Base-by-base conservation (phyloP, 768 basidiomycete species). In the Pleurotus tuber-regium region DNA sequence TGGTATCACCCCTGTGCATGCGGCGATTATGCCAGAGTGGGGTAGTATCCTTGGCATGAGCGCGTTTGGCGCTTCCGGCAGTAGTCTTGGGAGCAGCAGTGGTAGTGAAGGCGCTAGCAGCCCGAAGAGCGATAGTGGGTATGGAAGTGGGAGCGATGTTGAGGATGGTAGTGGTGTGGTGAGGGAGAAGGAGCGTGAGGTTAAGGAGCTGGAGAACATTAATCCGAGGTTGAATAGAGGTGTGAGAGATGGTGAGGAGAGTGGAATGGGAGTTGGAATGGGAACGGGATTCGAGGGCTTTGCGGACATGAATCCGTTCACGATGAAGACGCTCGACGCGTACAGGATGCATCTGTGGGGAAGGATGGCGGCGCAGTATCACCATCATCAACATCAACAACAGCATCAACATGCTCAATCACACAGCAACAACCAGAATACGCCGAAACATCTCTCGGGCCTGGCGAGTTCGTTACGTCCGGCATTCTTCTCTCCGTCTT, bases 261-360 rank as follows among this genome's bases (percentile, higher is more conserved):
- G 38, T 23, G 53, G 51, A 50, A 44, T 49, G 21, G 40, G 58
- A 54, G 51, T 67, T 38, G 70, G 68, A 11, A n/a, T n/a, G n/a
- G n/a, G n/a, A n/a, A 19, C n/a, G 33, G 76, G 79, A 1, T 91
- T 93, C 66, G 89, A 92, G 52, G 75, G 82, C 12, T 94, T 91
- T 67, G 74, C 85, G 19, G 92, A 94, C 58, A 64, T 75, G 56
- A 92, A 90, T 57, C 84, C 86, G 10, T 94, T 94, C 68, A 93
- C 88, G 2, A 80, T 95, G 75, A 93, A 92, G 74, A 83, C 80
- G 1, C 72, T 95, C 57, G 92, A 95, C 68, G 80, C 84, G 64
- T 87, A 87, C 63, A 80, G 93, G 35, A 93, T 93, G 89, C 93
- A 96, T 55, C 75, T 97, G 0, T 96, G 93, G 94, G 82, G 85